Evolutionary conservation across 345 rosid species (phyloP).

Genomic region (Citrus reticulata): DNA sequence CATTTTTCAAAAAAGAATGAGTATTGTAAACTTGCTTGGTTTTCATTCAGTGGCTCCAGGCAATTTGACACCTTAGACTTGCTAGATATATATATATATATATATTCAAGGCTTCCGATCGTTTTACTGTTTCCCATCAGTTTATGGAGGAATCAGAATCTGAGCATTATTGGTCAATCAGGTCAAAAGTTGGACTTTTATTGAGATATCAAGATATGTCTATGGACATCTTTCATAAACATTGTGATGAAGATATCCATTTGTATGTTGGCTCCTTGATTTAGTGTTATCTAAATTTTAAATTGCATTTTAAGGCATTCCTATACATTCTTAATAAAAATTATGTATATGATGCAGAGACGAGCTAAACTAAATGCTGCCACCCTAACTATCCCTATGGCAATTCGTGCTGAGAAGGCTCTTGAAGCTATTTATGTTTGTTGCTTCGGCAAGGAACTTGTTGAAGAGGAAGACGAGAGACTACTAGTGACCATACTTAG

Average conservation of each 20-base stretch:
- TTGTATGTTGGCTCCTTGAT: neutral
- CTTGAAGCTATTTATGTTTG: conserved; percentile 81
- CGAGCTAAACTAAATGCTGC: conserved; percentile 61
- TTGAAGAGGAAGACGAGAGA: conserved; percentile 73
- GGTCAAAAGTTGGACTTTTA: neutral
- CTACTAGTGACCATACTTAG: conserved; percentile 55
- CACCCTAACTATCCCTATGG: conserved; percentile 73
- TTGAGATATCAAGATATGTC: neutral
- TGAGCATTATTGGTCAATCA: neutral
- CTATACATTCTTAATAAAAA: neutral
- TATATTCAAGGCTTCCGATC: neutral
- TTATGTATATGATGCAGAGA: conserved; percentile 42
- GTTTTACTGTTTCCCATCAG: neutral
- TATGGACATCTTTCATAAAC: neutral
- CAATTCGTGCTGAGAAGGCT: conserved; percentile 71
- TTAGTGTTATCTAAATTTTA: neutral
- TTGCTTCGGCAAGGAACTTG: conserved; percentile 65
- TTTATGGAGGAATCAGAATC: neutral
- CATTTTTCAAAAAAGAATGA: neutral
- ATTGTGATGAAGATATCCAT: neutral
- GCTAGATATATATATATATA: neutral
- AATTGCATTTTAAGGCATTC: neutral
- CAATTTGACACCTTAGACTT: neutral
- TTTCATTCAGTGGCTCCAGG: neutral
- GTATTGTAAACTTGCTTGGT: neutral